A percentile compares a stretch with the other conserved stretches of the same genome.
These are phyloP conservation scores for Elsinoe perseae DNA, from an alignment of 2,329 filamentous ascomycete genomes.

Conservation along the genomic window DNA sequence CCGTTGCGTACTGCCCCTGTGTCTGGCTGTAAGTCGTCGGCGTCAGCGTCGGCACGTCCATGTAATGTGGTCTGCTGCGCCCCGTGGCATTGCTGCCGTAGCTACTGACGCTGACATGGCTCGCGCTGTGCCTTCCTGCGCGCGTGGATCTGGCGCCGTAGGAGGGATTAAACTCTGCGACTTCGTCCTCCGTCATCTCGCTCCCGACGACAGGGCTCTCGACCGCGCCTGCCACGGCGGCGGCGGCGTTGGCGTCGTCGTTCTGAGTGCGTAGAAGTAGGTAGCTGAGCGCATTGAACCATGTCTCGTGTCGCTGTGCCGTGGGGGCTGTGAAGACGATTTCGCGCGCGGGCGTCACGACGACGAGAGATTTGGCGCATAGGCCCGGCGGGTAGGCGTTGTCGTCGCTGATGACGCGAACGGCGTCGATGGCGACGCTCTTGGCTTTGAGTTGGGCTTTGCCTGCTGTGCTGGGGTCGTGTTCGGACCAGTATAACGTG, in stretches of 20 bases:
- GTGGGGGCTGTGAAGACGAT: constrained; percentile 94
- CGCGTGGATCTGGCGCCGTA: constrained; percentile 39
- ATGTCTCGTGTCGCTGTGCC: constrained; percentile 90
- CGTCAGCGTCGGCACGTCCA: constrained; percentile 19
- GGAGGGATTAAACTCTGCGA: constrained; percentile 73
- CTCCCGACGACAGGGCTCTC: constrained; percentile 38
- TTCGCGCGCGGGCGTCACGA: constrained; percentile 78
- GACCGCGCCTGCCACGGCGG: constrained; percentile 35
- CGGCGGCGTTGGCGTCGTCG: constrained; percentile 32
- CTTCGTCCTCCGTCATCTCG: constrained; percentile 52
- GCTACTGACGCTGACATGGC: constrained; percentile 32
- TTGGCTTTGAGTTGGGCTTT: constrained; percentile 70
- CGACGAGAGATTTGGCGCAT: constrained; percentile 85
- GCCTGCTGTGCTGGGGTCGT: constrained; percentile 74
- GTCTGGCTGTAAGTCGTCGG: constrained; percentile 15
- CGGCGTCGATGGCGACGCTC: constrained; percentile 88
- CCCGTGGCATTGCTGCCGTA: constrained; percentile 47
- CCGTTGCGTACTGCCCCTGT: constrained; percentile 7
- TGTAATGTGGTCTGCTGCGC: constrained; percentile 38
- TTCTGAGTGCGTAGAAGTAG: constrained; percentile 66
- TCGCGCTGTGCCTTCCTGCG: constrained; percentile 42
- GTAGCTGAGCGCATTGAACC: constrained; percentile 96
- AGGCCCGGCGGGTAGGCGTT: constrained; percentile 92
- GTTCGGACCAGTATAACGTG: constrained; percentile 92
- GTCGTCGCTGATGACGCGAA: constrained; percentile 85